Evolutionary conservation across 75 land plant species (phyloP).

Genomic region (Selaginella moellendorffii): DNA sequence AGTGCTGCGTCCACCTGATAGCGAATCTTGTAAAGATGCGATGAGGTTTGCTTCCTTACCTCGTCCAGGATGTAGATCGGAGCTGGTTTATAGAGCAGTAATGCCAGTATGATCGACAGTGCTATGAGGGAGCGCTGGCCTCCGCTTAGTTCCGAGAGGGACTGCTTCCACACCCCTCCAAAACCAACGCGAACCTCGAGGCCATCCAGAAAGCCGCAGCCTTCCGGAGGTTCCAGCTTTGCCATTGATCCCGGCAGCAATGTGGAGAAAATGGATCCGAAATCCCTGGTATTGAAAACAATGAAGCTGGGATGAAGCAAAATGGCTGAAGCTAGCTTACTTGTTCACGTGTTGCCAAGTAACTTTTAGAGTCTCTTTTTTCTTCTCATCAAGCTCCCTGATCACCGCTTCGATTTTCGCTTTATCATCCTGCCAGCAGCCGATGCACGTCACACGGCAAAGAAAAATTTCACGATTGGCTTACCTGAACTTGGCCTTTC

Average conservation of each 20-base stretch:
- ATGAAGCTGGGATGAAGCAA: too few relatives aligned
- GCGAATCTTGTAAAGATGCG: neutral
- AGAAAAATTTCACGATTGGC: neutral
- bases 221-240: slow-evolving; percentile 96
- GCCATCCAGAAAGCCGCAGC: slow-evolving; percentile 75
- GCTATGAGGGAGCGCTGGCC: slow-evolving; percentile 96
- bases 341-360: slow-evolving; percentile 95
- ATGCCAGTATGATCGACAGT: slow-evolving; percentile 84
- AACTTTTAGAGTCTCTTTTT: slow-evolving; percentile 70
- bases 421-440: slow-evolving; percentile 63
- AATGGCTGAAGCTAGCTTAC: slow-evolving; percentile 31
- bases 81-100: slow-evolving; percentile 93
- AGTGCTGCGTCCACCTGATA: slow-evolving; percentile 95
- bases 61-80: slow-evolving; percentile 96
- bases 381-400: slow-evolving; percentile 92
- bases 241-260: slow-evolving; percentile 89
- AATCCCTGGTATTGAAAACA: slow-evolving; percentile 42
- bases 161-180: slow-evolving; percentile 99
- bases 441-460: neutral
- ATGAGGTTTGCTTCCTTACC: slow-evolving; percentile 45
- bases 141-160: slow-evolving; percentile 95
- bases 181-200: slow-evolving; percentile 95
- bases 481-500: slow-evolving; percentile 82
- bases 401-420: slow-evolving; percentile 78
- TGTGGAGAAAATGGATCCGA: slow-evolving; percentile 94